These are phyloP conservation scores for Macrolepiota fuliginosa DNA, from an alignment of 768 basidiomycete genomes.

Conservation along the genomic window DNA sequence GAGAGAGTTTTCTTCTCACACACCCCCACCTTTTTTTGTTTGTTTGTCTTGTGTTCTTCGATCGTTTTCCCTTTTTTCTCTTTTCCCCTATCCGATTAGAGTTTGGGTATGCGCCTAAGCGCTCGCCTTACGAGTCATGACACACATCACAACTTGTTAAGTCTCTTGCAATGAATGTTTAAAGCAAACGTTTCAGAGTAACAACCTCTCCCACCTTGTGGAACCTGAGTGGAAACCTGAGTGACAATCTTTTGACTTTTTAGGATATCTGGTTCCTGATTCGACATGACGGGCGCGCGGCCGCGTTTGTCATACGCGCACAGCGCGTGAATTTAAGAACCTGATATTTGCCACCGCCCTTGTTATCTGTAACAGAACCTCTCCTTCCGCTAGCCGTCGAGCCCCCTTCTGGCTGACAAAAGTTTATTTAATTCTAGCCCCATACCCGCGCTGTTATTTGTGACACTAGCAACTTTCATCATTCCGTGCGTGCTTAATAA, in stretches of 20 bases:
- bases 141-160: background rate
- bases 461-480: conserved; percentile 1
- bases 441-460: background rate
- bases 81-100: conserved; percentile 11
- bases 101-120: conserved; percentile 9
- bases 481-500: conserved; percentile 4
- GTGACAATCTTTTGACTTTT: background rate
- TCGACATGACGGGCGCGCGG: background rate
- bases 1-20: conserved; percentile 1
- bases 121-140: background rate
- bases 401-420: background rate
- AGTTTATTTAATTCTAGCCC: background rate
- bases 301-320: background rate
- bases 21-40: background rate
- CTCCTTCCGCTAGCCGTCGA: background rate
- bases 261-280: conserved; percentile 6
- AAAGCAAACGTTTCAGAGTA: background rate
- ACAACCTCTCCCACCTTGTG: background rate
- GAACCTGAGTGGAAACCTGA: too few relatives aligned
- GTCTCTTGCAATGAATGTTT: background rate
- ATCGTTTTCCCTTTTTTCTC: background rate
- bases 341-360: background rate
- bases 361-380: background rate
- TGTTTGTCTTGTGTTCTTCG: conserved; percentile 1
- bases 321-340: too few relatives aligned